Evolutionary conservation across 768 basidiomycete species (phyloP), one percentile per base, ranked within the genome.

Genomic region (Psilocybe cyanescens): DNA sequence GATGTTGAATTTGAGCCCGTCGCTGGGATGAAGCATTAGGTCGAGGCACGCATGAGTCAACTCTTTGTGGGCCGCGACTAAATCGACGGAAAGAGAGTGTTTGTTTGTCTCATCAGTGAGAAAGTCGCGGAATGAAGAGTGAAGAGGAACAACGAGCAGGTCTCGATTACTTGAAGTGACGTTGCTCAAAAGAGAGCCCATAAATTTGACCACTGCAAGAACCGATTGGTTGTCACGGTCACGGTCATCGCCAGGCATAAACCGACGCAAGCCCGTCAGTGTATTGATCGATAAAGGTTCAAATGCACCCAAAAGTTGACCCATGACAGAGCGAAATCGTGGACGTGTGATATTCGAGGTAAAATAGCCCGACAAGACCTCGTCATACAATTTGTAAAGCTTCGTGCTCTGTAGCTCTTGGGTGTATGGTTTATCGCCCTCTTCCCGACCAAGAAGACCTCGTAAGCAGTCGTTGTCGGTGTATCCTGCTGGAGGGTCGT

Each of bases 1-100:
- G 8, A 81, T 78, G 44, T 81, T 79, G 67, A 81, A 80, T 50
- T 58, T 64, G 41, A 80, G 74, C 14, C 61, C 64, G 9, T 54
- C 6, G 35, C 47, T 7, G 12, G 7, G 8, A 44, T 44, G 55
- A 9, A 62, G 64, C 78, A 80, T 77, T 30, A 71, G 61, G 30
- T 56, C 53, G 14, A 44, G 41, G 12, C 9, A 80, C 62, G 37
- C 68, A 71, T 11, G 70, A 63, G 12, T 57, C n/a, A 79, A 65
- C 19, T 49, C 19, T 4, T 33, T 3, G 48, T 58, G 39, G 19
- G 37, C 17, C 7, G 57, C 8, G 7, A 4, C 59, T 7, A 63
- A 59, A 49, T 76, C 68, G 44, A 76, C 69, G 24, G 70, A 72
- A 70, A 62, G 63, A 16, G 44, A 11, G 7, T 65, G 59, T 53